Evolutionary conservation across 2,329 filamentous ascomycete species (phyloP), one percentile per base, ranked within the genome.

Genomic region (Passalora sequoiae): DNA sequence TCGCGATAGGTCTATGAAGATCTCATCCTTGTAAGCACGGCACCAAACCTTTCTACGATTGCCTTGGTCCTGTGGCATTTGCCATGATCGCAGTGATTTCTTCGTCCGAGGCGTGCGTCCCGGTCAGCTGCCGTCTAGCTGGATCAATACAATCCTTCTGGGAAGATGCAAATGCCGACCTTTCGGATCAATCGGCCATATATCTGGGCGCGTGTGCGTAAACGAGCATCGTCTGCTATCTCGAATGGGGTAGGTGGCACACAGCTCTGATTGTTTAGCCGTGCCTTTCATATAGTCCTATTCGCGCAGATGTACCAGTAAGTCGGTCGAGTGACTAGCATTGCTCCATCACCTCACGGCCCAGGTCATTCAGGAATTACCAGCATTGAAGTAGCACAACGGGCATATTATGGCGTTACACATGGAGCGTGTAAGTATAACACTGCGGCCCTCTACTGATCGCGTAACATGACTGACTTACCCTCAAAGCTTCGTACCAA

Each of bases 401-500:
- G n/a, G n/a, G n/a, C n/a, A n/a, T n/a, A n/a, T n/a, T n/a, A n/a
- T n/a, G n/a, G n/a, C n/a, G n/a, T n/a, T n/a, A n/a, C 35, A 47
- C 38, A 40, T 50, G 28, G 36, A 50, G 30, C 44, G 47, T 16
- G 47, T 50, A 40, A 29, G 43, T 20, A 13, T 8, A 27, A 13
- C 15, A 35, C 19, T 22, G 7, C 32, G n/a, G n/a, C n/a, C n/a
- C n/a, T n/a, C n/a, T n/a, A n/a, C n/a, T n/a, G n/a, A n/a, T n/a
- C n/a, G n/a, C n/a, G n/a, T n/a, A n/a, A n/a, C 32, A 22, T 22
- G 29, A 20, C 45, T 43, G 19, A 43, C 20, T 13, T 28, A 25
- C 38, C 36, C 19, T 35, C 20, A 19, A 42, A 56, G 51, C 51
- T 59, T 7, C 54, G 51, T 32, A 57, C 56, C 16, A 41, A 64